These are phyloP conservation scores for Adansonia rubrostipa DNA, from an alignment of 441 rosid species.

Conservation along the genomic window DNA sequence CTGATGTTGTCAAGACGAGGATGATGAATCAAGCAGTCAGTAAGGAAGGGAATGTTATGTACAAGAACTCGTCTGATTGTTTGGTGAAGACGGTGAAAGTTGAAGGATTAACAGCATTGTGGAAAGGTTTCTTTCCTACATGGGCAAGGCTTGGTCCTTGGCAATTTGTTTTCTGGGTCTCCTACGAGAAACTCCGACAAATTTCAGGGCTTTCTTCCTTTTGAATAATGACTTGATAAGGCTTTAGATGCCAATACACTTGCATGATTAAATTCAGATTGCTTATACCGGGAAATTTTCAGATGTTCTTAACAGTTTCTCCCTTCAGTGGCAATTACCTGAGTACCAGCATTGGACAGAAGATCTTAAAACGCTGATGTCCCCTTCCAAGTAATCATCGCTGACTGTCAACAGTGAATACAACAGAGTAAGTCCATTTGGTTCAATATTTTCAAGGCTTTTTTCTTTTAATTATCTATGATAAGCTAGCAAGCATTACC, in stretches of 20 bases:
- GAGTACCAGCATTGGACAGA: neutral
- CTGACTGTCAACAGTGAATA: neutral
- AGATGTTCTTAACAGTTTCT: neutral
- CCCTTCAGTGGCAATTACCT: neutral
- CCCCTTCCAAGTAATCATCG: neutral
- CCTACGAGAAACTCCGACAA: conserved; percentile 78
- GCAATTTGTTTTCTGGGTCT: conserved; percentile 95
- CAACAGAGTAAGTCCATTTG: neutral
- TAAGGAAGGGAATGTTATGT: conserved; percentile 43
- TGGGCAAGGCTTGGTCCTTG: conserved; percentile 98
- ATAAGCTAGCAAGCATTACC: neutral
- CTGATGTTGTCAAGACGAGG: conserved; percentile 90
- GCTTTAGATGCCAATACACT: neutral
- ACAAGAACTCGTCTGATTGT: conserved; percentile 72
- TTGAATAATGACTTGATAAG: conserved; percentile 32
- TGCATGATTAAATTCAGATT: neutral
- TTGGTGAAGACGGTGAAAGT: conserved; percentile 70
- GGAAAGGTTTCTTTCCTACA: conserved; percentile 90
- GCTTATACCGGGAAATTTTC: neutral
- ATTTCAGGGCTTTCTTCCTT: conserved; percentile 77
- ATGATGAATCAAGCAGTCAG: conserved; percentile 70
- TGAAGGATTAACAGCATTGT: conserved; percentile 75
- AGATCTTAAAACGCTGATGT: neutral
- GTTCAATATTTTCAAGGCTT: neutral
- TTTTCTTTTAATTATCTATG: neutral